These are phyloP conservation scores for Chernovozyma aurita DNA, from an alignment of 1,139 yeast species.

Conservation along the genomic window DNA sequence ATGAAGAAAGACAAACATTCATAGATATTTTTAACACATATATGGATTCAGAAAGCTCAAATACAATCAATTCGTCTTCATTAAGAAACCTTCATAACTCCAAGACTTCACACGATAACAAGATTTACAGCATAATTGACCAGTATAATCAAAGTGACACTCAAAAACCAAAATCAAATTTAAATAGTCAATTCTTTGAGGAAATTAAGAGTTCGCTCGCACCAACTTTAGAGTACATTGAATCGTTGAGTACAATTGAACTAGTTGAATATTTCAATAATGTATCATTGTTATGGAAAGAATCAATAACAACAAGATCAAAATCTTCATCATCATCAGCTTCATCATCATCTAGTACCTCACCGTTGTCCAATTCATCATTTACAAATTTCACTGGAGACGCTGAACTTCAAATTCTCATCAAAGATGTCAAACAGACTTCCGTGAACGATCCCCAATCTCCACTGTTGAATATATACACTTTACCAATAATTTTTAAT, in stretches of 20 bases:
- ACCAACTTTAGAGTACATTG: background rate
- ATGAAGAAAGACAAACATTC: conserved; percentile 22
- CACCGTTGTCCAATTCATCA: background rate
- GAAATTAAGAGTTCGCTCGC: background rate
- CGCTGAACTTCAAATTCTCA: background rate
- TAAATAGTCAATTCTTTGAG: background rate
- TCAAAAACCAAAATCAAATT: background rate
- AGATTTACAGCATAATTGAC: background rate
- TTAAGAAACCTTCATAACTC: background rate
- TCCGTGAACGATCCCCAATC: conserved; percentile 16
- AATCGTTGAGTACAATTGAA: background rate
- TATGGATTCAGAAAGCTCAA: conserved; percentile 5
- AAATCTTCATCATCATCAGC: background rate
- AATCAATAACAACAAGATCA: too few relatives aligned
- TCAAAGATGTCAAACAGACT: background rate
- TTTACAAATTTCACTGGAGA: background rate
- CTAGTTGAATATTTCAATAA: background rate
- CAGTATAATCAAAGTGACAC: background rate
- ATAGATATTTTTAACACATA: conserved; percentile 22
- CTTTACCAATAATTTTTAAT: conserved; percentile 37
- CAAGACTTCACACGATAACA: background rate
- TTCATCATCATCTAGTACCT: background rate
- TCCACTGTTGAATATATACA: conserved; percentile 30
- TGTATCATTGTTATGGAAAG: too few relatives aligned
- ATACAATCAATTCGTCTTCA: background rate